Conservation (phyloP, 2,329 filamentous ascomycete genomes). For the Ceratocystis alfenasii region DNA sequence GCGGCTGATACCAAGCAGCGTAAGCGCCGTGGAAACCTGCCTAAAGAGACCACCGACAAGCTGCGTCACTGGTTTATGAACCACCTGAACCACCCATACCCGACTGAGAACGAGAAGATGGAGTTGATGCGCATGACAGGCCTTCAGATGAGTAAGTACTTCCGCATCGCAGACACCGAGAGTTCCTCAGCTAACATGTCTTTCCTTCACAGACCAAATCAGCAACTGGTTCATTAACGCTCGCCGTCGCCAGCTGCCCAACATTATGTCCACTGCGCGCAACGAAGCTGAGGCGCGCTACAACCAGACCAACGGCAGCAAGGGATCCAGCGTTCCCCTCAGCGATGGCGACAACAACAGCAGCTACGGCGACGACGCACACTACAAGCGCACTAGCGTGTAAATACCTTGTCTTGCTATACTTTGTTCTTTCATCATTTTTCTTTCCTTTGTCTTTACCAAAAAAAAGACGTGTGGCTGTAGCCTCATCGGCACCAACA, state of each 20-base stretch:
- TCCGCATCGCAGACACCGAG: not conserved
- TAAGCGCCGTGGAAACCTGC: constrained; percentile 69
- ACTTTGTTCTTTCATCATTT: not conserved
- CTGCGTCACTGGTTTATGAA: constrained; percentile 66
- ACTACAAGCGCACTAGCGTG: constrained; percentile 38
- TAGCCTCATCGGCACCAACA: constrained; percentile 3
- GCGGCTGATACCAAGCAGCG: constrained; percentile 40
- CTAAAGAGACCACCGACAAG: constrained; percentile 79
- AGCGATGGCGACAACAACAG: constrained; percentile 39
- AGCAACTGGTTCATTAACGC: constrained; percentile 77
- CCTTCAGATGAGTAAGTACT: constrained; percentile 60
- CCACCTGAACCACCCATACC: constrained; percentile 73
- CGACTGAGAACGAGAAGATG: constrained; percentile 78
- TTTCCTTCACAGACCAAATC: constrained; percentile 46
- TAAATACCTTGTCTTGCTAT: constrained; percentile 25
- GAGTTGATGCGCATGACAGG: constrained; percentile 64
- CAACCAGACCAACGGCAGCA: constrained; percentile 26
- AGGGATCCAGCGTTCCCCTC: constrained; percentile 29
- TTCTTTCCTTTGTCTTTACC: not conserved
- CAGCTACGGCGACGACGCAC: constrained; percentile 35
- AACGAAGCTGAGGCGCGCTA: constrained; percentile 38
- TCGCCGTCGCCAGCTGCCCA: constrained; percentile 51
- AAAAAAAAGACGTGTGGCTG: constrained; percentile 8
- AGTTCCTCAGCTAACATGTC: constrained; percentile 12
- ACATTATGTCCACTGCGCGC: constrained; percentile 43